Conservation (phyloP, 2,329 filamentous ascomycete species). For the Dryadomyces quercivorus region DNA sequence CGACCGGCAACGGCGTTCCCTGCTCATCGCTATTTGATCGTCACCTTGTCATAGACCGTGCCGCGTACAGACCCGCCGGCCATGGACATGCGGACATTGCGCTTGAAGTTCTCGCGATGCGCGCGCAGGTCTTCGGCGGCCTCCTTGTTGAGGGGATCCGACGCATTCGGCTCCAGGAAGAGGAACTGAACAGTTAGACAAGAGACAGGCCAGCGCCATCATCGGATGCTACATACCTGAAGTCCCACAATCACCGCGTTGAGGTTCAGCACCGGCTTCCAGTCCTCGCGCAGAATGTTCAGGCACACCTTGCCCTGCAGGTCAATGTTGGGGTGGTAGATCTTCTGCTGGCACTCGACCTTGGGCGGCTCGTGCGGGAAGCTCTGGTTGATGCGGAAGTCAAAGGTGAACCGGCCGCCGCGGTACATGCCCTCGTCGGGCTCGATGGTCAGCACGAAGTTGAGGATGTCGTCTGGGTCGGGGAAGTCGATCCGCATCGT, state of each 20-base stretch:
- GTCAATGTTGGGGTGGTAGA: slow-evolving; percentile 98
- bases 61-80: slow-evolving; percentile 64
- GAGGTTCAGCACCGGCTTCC: slow-evolving; percentile 95
- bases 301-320: slow-evolving; percentile 95
- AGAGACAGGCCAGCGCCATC: slow-evolving; percentile 6
- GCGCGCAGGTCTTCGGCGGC: slow-evolving; percentile 82
- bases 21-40: slow-evolving; percentile 28
- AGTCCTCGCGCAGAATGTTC: slow-evolving; percentile 95
- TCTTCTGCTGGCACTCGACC: slow-evolving; percentile 94
- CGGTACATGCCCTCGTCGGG: slow-evolving; percentile 86
- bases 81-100: slow-evolving; percentile 81
- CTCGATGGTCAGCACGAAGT: slow-evolving; percentile 70
- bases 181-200: slow-evolving; percentile 52
- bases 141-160: slow-evolving; percentile 96
- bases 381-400: slow-evolving; percentile 83
- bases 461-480: slow-evolving; percentile 74
- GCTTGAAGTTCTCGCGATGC: slow-evolving; percentile 80
- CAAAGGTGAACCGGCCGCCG: slow-evolving; percentile 76
- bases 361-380: slow-evolving; percentile 97
- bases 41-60: slow-evolving; percentile 63
- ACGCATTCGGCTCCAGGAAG: slow-evolving; percentile 94
- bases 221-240: too few species aligned
- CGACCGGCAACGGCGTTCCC: too few species aligned
- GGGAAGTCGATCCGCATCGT: slow-evolving; percentile 77
- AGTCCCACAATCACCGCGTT: slow-evolving; percentile 96